phyloP scores from a whole-genome alignment of 2,329 filamentous ascomycete species.

The Moelleriella libera region DNA sequence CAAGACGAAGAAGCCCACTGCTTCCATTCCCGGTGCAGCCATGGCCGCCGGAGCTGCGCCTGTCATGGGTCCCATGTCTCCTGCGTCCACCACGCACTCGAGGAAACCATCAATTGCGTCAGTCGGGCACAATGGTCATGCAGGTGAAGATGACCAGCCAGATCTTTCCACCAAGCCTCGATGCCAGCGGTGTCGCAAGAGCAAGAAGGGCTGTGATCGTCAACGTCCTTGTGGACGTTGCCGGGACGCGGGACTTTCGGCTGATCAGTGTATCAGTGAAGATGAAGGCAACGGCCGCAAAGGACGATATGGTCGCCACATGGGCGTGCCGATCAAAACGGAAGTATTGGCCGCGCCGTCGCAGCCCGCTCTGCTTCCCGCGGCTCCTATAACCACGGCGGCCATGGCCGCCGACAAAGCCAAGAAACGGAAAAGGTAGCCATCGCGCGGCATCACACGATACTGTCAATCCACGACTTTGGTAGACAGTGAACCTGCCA shows the following conservation, averaged over 20 bases:
- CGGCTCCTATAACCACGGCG: constrained; percentile 27
- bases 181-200: constrained; percentile 96
- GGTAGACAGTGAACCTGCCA: no score
- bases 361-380: constrained; percentile 25
- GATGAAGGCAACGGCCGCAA: constrained; percentile 96
- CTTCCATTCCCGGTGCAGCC: constrained; percentile 7
- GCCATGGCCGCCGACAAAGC: constrained; percentile 33
- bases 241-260: constrained; percentile 85
- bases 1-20: constrained; percentile 39
- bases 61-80: constrained; percentile 38
- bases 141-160: constrained; percentile 74
- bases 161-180: constrained; percentile 91
- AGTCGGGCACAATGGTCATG: constrained; percentile 26
- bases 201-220: constrained; percentile 97
- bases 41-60: constrained; percentile 7
- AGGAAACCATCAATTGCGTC: constrained; percentile 66
- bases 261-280: constrained; percentile 91
- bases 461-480: no score
- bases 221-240: constrained; percentile 91
- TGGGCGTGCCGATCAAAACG: constrained; percentile 51
- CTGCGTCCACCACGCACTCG: constrained; percentile 53
- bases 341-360: constrained; percentile 30
- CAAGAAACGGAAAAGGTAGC: constrained; percentile 48
- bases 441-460: not conserved
- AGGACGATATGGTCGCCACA: constrained; percentile 69